Percentiles rank a stretch among this genome's conserved stretches.
Conservation (phyloP, 1,284 basidiomycete genomes). For the Coniferiporia weirii region DNA sequence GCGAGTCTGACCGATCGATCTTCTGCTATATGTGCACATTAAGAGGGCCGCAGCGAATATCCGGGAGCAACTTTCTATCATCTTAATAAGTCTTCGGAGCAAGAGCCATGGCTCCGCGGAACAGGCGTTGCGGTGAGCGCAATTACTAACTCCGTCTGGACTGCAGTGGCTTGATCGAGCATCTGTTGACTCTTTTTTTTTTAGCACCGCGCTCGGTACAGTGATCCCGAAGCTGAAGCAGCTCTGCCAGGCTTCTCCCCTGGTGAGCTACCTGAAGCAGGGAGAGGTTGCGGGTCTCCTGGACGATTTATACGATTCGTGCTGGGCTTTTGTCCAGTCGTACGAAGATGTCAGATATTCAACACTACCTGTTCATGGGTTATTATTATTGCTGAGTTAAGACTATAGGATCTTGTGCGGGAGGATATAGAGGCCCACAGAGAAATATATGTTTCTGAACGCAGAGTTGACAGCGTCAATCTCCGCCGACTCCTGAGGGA, state of each 20-base stretch:
- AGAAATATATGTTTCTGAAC: constrained; percentile 14
- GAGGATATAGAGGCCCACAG: constrained; percentile 15
- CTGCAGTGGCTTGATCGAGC: too few species aligned
- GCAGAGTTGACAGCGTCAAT: constrained; percentile 8
- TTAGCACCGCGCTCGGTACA: neutral
- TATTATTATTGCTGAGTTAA: neutral
- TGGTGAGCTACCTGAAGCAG: constrained; percentile 13
- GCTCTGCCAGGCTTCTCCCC: constrained; percentile 1
- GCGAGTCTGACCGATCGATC: neutral
- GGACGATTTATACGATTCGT: constrained; percentile 3
- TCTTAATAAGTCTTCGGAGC: neutral
- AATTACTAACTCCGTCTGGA: neutral
- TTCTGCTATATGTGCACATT: neutral
- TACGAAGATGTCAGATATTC: constrained; percentile 9
- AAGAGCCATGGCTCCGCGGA: neutral
- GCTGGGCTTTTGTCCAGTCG: constrained; percentile 5
- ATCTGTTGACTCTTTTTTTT: too few species aligned
- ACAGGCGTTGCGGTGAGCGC: neutral
- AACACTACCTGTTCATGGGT: neutral
- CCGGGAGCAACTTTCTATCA: constrained; percentile 12
- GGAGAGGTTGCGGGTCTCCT: constrained; percentile 8
- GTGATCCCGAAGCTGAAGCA: neutral
- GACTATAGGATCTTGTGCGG: constrained; percentile 4
- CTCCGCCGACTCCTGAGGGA: constrained; percentile 12
- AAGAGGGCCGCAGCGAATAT: constrained; percentile 15